A percentile compares a stretch with the other conserved stretches of the same genome.
Evolutionary conservation across 2,329 filamentous ascomycete species (phyloP).

Genomic region (Cadophora sp.): DNA sequence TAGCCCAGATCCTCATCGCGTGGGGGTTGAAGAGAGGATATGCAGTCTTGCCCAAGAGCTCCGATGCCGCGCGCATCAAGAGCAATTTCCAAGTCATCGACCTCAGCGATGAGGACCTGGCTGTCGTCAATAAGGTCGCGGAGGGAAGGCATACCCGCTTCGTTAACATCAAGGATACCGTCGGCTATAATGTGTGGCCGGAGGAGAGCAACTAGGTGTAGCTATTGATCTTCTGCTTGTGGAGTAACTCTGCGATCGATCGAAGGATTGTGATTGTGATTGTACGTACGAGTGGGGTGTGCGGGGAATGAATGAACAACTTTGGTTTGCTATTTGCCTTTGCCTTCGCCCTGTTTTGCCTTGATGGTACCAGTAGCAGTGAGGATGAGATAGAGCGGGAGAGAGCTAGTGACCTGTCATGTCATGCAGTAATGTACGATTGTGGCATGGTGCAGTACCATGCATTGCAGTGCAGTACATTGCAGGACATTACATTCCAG

Average conservation of each 20-base stretch:
- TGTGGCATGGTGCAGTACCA: not conserved
- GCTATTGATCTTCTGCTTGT: constrained; percentile 72
- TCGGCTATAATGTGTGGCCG: constrained; percentile 75
- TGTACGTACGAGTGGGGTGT: not conserved
- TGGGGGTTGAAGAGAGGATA: constrained; percentile 70
- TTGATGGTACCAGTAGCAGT: not conserved
- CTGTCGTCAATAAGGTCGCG: constrained; percentile 61
- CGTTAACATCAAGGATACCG: constrained; percentile 81
- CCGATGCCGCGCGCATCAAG: constrained; percentile 70
- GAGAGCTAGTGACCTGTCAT: constrained; percentile 5
- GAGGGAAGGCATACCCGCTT: constrained; percentile 72
- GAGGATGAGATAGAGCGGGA: not conserved
- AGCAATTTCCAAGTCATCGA: constrained; percentile 71
- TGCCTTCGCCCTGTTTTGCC: not conserved
- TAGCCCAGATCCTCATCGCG: constrained; percentile 71
- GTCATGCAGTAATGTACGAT: not conserved
- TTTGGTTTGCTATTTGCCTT: no score
- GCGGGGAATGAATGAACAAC: not conserved
- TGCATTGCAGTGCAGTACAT: no score
- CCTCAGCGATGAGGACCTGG: constrained; percentile 66
- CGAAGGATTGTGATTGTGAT: not conserved
- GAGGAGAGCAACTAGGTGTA: constrained; percentile 63
- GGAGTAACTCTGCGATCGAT: constrained; percentile 49
- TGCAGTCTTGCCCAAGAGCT: constrained; percentile 21
- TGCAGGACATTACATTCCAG: no score